Evolutionary conservation across 2,329 filamentous ascomycete species (phyloP), one percentile per base, ranked within the genome.

Genomic region (Nannizziopsis barbatae): DNA sequence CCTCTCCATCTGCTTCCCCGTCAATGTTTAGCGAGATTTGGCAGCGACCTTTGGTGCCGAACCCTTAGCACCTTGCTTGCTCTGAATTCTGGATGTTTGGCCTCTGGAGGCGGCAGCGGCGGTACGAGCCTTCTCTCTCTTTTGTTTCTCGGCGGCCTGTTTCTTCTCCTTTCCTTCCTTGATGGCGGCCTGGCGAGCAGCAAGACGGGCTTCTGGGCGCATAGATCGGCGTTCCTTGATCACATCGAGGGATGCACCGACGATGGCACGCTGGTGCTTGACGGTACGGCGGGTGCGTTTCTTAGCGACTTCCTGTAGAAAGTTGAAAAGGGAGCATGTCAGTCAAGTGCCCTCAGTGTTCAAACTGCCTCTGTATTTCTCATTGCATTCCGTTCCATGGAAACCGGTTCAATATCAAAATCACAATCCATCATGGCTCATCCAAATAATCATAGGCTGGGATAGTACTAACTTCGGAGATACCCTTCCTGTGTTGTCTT

Each of bases 161-260:
- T 93, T 94, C 88, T 96, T 95, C 73, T 94, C 89, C 85, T 98
- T 98, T 76, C 82, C 86, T 71, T 93, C 88, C 80, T 90, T 90
- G 77, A 96, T 89, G 71, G 92, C 90, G 63, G 82, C 77, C 61
- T 79, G 76, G 69, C 92, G 90, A 68, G 88, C 89, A 65, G 92
- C 92, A 65, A 81, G 79, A 71, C 92, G 89, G 70, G 88, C 90
- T 79, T 96, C 92, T 63, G 92, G 92, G 72, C 92, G 87, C 80
- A 87, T 83, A 64, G 80, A 74, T 68, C 92, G 89, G 77, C 87
- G 87, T 83, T 98, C 92, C 84, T 95, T 96, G 82, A 98, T 96
- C 69, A 96, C 88, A 71, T 98, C 92, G 73, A 98, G 89, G 57
- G 92, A 95, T 62, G 92, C 92, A 81, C 92, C 92, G 64, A 98